phyloP scores from a whole-genome alignment of 2,329 filamentous ascomycete genomes.

The Alternaria atra region DNA sequence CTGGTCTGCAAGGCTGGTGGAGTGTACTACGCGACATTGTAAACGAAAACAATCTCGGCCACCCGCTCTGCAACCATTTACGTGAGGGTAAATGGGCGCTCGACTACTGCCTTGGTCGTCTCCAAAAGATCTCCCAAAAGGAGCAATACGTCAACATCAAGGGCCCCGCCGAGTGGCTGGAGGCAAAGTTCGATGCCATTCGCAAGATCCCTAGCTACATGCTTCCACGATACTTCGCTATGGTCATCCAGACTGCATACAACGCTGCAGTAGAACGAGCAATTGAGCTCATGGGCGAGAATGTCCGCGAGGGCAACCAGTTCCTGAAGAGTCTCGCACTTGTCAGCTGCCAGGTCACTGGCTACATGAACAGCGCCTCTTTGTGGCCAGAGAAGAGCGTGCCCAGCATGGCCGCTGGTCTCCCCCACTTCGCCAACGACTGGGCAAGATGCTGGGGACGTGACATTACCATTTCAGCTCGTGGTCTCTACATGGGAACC shows the following conservation, averaged over 20 bases:
- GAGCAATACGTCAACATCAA: conserved; percentile 69
- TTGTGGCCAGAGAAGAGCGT: conserved; percentile 86
- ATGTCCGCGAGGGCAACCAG: conserved; percentile 81
- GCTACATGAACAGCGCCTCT: conserved; percentile 87
- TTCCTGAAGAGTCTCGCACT: conserved; percentile 90
- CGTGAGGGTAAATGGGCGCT: conserved; percentile 91
- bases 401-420: conserved; percentile 86
- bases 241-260: conserved; percentile 88
- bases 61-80: conserved; percentile 92
- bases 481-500: conserved; percentile 90
- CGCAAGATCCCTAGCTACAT: conserved; percentile 87
- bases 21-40: conserved; percentile 87
- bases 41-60: conserved; percentile 86
- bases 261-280: conserved; percentile 80
- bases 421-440: conserved; percentile 91
- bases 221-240: conserved; percentile 89
- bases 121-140: conserved; percentile 75
- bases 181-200: conserved; percentile 85
- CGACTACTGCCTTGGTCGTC: conserved; percentile 82
- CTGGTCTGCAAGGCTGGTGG: conserved; percentile 99
- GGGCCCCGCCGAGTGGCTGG: conserved; percentile 78
- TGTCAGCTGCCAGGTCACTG: conserved; percentile 91
- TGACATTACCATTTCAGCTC: conserved; percentile 94
- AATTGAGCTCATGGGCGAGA: conserved; percentile 79
- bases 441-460: conserved; percentile 98